A percentile compares a stretch with the other conserved stretches of the same genome.
phyloP scores from a whole-genome alignment of 371 early-diverging fungal genomes.

The Quaeritorhiza haematococci region DNA sequence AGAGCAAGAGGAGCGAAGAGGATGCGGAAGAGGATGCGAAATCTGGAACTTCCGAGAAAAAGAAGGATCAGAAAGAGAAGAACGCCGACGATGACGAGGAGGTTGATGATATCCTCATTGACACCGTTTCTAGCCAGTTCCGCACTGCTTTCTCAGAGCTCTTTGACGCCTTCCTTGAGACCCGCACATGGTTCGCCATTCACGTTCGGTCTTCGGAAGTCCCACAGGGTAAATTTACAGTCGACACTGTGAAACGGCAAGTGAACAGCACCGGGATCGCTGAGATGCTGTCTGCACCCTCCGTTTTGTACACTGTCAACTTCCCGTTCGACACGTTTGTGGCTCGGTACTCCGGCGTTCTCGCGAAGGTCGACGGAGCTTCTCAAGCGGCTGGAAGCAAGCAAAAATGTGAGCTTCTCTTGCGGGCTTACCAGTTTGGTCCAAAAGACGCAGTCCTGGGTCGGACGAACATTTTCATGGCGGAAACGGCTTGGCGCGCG shows the following conservation, averaged over 20 bases:
- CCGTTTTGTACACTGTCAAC: constrained; percentile 54
- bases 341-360: constrained; percentile 55
- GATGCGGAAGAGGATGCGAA: neutral
- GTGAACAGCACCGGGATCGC: constrained; percentile 47
- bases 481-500: constrained; percentile 64
- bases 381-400: neutral
- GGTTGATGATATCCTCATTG: constrained; percentile 43
- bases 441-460: constrained; percentile 65
- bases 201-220: constrained; percentile 76
- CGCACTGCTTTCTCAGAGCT: constrained; percentile 72
- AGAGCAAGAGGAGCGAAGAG: constrained; percentile 8
- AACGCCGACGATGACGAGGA: constrained; percentile 41
- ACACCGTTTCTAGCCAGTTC: constrained; percentile 47
- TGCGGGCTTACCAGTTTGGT: constrained; percentile 61
- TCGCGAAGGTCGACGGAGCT: constrained; percentile 9
- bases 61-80: constrained; percentile 3
- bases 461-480: constrained; percentile 61
- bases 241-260: constrained; percentile 61
- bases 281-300: constrained; percentile 42
- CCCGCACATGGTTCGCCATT: constrained; percentile 80
- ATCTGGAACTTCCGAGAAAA: neutral
- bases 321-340: constrained; percentile 61
- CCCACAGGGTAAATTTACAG: constrained; percentile 20
- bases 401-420: constrained; percentile 50
- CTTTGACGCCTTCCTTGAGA: constrained; percentile 71